A percentile compares a stretch with the other conserved stretches of the same genome.
phyloP scores from a whole-genome alignment of 192 early-diverging fungal genomes.

The Podila epigama region DNA sequence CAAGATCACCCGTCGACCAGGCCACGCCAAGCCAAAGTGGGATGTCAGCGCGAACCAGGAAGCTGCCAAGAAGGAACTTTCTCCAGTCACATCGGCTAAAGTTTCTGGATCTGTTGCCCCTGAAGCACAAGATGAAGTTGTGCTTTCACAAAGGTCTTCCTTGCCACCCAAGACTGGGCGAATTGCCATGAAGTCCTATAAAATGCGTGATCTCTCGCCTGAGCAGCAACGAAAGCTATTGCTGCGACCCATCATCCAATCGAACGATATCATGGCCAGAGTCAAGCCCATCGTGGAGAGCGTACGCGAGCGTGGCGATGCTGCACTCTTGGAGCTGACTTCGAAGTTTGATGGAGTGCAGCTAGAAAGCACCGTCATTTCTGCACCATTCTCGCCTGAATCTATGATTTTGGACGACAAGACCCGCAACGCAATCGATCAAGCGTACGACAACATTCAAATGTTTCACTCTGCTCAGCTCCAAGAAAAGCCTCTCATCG shows the following conservation, averaged over 20 bases:
- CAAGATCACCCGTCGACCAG: conserved; percentile 87
- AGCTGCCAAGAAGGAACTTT: conserved; percentile 3
- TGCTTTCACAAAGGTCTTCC: no score
- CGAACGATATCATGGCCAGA: conserved; percentile 83
- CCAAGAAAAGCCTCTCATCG: conserved; percentile 66
- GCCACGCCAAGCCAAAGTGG: conserved; percentile 93
- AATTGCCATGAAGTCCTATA: conserved; percentile 81
- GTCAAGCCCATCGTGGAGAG: conserved; percentile 91
- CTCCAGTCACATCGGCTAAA: conserved; percentile 7
- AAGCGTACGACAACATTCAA: conserved; percentile 92
- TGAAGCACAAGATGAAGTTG: conserved; percentile 33
- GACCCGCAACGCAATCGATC: conserved; percentile 88
- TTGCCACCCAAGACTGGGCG: conserved; percentile 55
- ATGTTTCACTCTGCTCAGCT: conserved; percentile 96
- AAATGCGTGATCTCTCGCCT: conserved; percentile 54
- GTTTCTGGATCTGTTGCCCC: conserved; percentile 22
- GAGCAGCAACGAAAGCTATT: conserved; percentile 70
- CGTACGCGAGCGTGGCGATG: conserved; percentile 86
- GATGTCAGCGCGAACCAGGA: conserved; percentile 33
- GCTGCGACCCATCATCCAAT: conserved; percentile 92
- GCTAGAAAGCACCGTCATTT: conserved; percentile 73
- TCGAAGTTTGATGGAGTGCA: conserved; percentile 90
- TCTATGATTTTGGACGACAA: conserved; percentile 61
- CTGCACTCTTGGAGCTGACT: conserved; percentile 84
- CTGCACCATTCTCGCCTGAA: conserved; percentile 82